A percentile compares a stretch with the other conserved stretches of the same genome.
Evolutionary conservation across 2,329 filamentous ascomycete species (phyloP).

Genomic region (Microcera coccophila): DNA sequence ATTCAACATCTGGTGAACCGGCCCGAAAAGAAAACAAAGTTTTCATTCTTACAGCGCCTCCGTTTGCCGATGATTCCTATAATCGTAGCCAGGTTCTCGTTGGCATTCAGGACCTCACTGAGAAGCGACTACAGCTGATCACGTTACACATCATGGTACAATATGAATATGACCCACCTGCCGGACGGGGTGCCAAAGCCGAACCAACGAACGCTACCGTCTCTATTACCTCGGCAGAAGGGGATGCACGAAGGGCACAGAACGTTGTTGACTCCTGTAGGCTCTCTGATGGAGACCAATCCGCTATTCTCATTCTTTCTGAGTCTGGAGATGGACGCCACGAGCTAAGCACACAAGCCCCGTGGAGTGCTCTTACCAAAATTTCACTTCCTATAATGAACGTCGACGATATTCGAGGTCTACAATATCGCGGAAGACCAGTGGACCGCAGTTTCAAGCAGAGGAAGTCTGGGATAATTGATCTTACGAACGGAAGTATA

Average conservation of each 20-base stretch:
- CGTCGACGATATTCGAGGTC: slow-evolving; percentile 55
- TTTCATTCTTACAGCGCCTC: slow-evolving; percentile 62
- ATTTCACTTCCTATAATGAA: slow-evolving; percentile 60
- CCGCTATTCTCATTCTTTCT: slow-evolving; percentile 67
- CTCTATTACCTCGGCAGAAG: slow-evolving; percentile 32
- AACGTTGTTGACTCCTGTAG: slow-evolving; percentile 71
- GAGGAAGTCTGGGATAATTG: slow-evolving; percentile 44
- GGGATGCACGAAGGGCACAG: slow-evolving; percentile 56
- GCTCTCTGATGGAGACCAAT: slow-evolving; percentile 61
- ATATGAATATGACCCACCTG: slow-evolving; percentile 28
- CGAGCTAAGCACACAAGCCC: slow-evolving; percentile 68
- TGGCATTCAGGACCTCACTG: slow-evolving; percentile 65
- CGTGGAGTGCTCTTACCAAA: slow-evolving; percentile 68
- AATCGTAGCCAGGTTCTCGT: slow-evolving; percentile 57
- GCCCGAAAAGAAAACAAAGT: slow-evolving; percentile 56
- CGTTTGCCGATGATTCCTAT: slow-evolving; percentile 50
- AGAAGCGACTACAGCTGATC: slow-evolving; percentile 64
- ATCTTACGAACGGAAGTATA: slow-evolving; percentile 46
- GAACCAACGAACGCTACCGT: slow-evolving; percentile 19
- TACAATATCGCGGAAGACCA: slow-evolving; percentile 53
- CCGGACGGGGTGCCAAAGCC: slow-evolving; percentile 20
- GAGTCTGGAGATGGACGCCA: slow-evolving; percentile 60
- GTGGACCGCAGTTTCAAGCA: slow-evolving; percentile 50
- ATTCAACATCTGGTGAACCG: slow-evolving; percentile 52
- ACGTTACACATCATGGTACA: slow-evolving; percentile 55